Evolutionary conservation across 1,284 basidiomycete species (phyloP), one percentile per base, ranked within the genome.

Genomic region (Trichosporon ovoides): DNA sequence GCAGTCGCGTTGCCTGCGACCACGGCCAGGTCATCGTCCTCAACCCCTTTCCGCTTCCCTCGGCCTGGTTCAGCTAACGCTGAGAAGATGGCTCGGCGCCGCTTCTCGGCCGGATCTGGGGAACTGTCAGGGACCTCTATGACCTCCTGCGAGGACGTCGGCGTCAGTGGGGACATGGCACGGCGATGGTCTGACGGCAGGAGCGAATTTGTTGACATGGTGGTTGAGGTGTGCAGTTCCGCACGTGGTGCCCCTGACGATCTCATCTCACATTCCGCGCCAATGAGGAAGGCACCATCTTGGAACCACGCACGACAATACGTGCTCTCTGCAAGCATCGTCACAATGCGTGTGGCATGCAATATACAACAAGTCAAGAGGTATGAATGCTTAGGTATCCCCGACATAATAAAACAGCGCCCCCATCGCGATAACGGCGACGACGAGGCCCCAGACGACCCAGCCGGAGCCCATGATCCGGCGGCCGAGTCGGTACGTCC

Each of bases 361-460:
- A 31, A 16, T 48, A 28, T 48, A 48, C 43, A 48, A 48, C 43
- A 48, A 3, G 10, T n/a, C 43, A 20, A 28, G 11, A 14, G 43
- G 43, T 48, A 48, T 48, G 11, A n/a, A 48, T 48, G 43, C 43
- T 48, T 48, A 31, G 43, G 43, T 48, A 48, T 37, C 48, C 24
- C 59, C 59, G 16, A 52, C 46, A 20, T 49, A 20, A 36, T 57
- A 62, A 37, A 59, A 62, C 33, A 53, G 43, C 11, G 38, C 56
- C 2, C 57, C 38, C 55, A 62, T 58, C 18, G 52, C 37, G n/a
- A 56, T 7, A 6, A 54, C 20, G 13, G 35, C 55, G 11, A n/a
- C 53, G 7, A 59, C 14, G 0, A 57, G 20, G 10, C 49, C 36
- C 61, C 61, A 62, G 4, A 50, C 55, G 14, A 62, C n/a, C 55